phyloP scores from a whole-genome alignment of 805 yeast genomes.

The Phaffomyces antillensis region DNA sequence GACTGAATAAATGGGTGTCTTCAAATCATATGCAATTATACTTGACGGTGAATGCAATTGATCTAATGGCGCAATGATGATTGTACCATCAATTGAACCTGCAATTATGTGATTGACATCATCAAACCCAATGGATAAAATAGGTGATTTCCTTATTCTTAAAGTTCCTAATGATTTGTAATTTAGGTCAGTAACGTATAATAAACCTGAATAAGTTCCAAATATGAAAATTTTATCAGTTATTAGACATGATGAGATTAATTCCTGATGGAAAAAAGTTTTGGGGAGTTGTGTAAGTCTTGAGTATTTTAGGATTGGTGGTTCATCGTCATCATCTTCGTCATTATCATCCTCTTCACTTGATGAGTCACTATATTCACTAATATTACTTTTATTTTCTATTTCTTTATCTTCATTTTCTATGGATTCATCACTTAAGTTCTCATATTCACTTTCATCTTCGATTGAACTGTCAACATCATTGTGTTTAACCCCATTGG shows the following conservation, averaged over 20 bases:
- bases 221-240: constrained; percentile 59
- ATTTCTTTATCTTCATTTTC: neutral
- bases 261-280: constrained; percentile 65
- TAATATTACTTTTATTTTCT: neutral
- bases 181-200: constrained; percentile 60
- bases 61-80: constrained; percentile 64
- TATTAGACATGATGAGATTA: constrained; percentile 64
- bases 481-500: too few relatives aligned
- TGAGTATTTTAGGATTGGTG: constrained; percentile 70
- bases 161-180: constrained; percentile 61
- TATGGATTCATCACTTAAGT: neutral
- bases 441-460: neutral
- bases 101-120: constrained; percentile 69
- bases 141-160: constrained; percentile 80
- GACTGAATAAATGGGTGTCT: constrained; percentile 83
- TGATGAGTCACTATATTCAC: constrained; percentile 5
- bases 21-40: constrained; percentile 66
- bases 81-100: constrained; percentile 91
- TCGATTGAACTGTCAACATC: too few relatives aligned
- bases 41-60: constrained; percentile 15
- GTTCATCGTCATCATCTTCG: constrained; percentile 44
- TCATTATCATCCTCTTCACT: constrained; percentile 13
- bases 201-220: constrained; percentile 85
- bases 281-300: constrained; percentile 63
- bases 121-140: constrained; percentile 65